These are phyloP conservation scores for Solanum peruvianum DNA, from an alignment of 257 asterid species.

Conservation along the genomic window DNA sequence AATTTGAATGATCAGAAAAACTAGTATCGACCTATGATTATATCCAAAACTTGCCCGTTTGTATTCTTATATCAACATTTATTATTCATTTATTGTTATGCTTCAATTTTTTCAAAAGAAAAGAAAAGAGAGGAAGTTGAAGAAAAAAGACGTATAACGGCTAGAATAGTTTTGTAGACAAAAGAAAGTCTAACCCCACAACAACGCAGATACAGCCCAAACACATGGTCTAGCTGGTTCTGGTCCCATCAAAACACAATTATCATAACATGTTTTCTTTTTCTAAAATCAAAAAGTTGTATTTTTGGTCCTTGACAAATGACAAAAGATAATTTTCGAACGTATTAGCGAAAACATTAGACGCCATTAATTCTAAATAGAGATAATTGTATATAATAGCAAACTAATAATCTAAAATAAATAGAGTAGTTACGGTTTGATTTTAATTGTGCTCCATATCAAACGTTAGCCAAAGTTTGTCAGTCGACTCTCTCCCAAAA, in stretches of 20 bases:
- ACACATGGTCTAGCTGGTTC: constrained; percentile 50
- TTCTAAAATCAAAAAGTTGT: too few relatives aligned
- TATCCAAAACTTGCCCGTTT: background rate
- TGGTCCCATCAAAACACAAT: constrained; percentile 9
- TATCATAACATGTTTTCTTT: background rate
- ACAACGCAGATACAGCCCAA: background rate
- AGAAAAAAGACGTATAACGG: background rate
- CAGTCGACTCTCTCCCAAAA: too few relatives aligned
- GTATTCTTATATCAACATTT: background rate
- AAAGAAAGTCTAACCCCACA: background rate
- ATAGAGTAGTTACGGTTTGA: too few relatives aligned
- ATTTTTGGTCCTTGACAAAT: too few relatives aligned
- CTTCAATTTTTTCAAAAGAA: background rate
- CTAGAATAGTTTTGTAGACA: background rate
- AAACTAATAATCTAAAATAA: too few relatives aligned
- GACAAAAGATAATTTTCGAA: too few relatives aligned
- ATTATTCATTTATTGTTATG: background rate
- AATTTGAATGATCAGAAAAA: background rate
- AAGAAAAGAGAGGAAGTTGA: background rate
- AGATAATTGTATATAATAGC: too few relatives aligned
- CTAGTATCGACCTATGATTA: background rate
- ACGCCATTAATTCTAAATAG: too few relatives aligned
- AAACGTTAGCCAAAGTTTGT: too few relatives aligned
- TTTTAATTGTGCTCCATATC: too few relatives aligned
- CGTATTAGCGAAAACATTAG: too few relatives aligned